These are phyloP conservation scores for Pythium volutum DNA, from an alignment of 352 stramenopile genomes.

Conservation along the genomic window DNA sequence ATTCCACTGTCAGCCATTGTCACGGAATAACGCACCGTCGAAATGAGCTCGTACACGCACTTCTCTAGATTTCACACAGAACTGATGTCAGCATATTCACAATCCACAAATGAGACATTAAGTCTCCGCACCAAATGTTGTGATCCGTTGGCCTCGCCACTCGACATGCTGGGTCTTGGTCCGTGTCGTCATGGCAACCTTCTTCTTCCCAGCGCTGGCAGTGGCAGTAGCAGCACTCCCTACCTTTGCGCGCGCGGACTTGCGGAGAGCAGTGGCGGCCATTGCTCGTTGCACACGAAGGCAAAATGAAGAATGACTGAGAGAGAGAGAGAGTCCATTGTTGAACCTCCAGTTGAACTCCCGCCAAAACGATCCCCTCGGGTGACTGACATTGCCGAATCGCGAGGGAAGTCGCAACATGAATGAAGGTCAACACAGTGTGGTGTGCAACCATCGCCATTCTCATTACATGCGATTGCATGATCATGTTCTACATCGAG, in stretches of 20 bases:
- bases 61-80: constrained; percentile 36
- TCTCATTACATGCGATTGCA: background rate
- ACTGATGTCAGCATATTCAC: background rate
- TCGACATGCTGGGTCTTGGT: constrained; percentile 49
- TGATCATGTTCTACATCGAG: no score
- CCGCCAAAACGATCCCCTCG: constrained; percentile 15
- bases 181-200: constrained; percentile 5
- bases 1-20: no score
- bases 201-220: constrained; percentile 3
- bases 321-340: background rate
- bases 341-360: constrained; percentile 1
- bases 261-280: constrained; percentile 10
- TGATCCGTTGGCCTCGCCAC: constrained; percentile 73
- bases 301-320: constrained; percentile 20
- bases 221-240: background rate
- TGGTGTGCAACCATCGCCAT: no score
- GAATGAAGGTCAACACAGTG: background rate
- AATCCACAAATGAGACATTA: no score
- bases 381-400: constrained; percentile 11
- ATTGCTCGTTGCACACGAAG: background rate
- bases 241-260: constrained; percentile 6
- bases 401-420: constrained; percentile 3
- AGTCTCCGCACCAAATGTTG: constrained; percentile 47
- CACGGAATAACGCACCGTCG: no score
- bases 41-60: constrained; percentile 79